A percentile compares a stretch with the other conserved stretches of the same genome.
Evolutionary conservation across 805 yeast species (phyloP).

Genomic region (Teunomyces gatunensis): DNA sequence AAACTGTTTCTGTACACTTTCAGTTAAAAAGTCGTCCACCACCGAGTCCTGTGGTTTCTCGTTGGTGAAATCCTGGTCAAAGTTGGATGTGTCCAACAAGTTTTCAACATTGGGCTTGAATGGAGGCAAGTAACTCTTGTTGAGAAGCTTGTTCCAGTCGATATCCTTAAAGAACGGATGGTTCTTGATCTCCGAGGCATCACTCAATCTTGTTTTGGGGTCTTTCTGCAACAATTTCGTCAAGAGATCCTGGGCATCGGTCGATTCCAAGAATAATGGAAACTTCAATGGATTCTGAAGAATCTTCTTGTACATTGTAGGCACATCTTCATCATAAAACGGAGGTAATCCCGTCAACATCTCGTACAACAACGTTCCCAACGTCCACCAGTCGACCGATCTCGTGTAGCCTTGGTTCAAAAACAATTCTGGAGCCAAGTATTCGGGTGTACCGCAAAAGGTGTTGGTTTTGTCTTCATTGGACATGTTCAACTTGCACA

Average conservation of each 20-base stretch:
- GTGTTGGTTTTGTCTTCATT: slow-evolving; percentile 85
- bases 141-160: slow-evolving; percentile 81
- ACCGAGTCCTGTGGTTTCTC: slow-evolving; percentile 95
- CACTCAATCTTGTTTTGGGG: slow-evolving; percentile 75
- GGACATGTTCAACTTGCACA: slow-evolving; percentile 93
- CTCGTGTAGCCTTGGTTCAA: slow-evolving; percentile 93
- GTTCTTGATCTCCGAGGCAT: slow-evolving; percentile 77
- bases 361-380: slow-evolving; percentile 89
- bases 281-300: slow-evolving; percentile 84
- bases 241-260: slow-evolving; percentile 79
- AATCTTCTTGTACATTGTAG: slow-evolving; percentile 91
- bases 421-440: slow-evolving; percentile 90
- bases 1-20: slow-evolving; percentile 94
- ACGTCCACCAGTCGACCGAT: slow-evolving; percentile 98
- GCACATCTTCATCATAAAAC: slow-evolving; percentile 90
- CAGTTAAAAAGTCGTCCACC: slow-evolving; percentile 87
- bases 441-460: slow-evolving; percentile 98
- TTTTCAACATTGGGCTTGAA: slow-evolving; percentile 88
- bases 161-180: slow-evolving; percentile 87
- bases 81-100: slow-evolving; percentile 87
- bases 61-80: slow-evolving; percentile 86
- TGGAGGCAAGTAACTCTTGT: slow-evolving; percentile 92
- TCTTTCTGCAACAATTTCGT: slow-evolving; percentile 77
- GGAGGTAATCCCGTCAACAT: slow-evolving; percentile 98
- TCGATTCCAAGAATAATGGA: slow-evolving; percentile 78